Conservation (phyloP, 2,329 filamentous ascomycete genomes). For the Pestalotiopsis sp. region DNA sequence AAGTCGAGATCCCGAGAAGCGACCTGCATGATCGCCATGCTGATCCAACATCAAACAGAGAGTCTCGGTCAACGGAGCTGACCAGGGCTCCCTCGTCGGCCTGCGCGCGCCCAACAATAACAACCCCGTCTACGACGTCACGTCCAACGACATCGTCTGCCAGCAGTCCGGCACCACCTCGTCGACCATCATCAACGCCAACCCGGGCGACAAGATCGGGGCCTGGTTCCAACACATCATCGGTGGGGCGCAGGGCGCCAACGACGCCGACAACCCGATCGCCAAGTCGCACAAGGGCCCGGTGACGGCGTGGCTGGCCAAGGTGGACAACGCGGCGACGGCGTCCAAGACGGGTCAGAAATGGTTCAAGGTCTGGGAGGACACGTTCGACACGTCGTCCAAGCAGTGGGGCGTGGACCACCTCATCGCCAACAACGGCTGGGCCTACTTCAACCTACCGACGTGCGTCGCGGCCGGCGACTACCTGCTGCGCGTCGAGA, state of each 20-base stretch:
- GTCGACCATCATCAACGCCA: constrained; percentile 44
- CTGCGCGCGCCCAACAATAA: constrained; percentile 51
- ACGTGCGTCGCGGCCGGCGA: constrained; percentile 51
- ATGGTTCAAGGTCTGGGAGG: constrained; percentile 58
- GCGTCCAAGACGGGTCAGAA: constrained; percentile 39
- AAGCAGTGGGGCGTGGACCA: constrained; percentile 50
- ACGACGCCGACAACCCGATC: constrained; percentile 48
- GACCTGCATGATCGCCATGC: not conserved
- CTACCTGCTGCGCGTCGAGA: constrained; percentile 56
- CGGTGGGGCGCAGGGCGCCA: constrained; percentile 39
- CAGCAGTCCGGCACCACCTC: constrained; percentile 44
- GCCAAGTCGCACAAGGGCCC: constrained; percentile 56
- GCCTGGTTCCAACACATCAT: constrained; percentile 55
- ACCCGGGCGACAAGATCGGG: constrained; percentile 51
- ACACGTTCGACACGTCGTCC: constrained; percentile 42
- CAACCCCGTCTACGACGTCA: constrained; percentile 52
- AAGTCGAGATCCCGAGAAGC: not conserved
- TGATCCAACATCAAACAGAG: constrained; percentile 26
- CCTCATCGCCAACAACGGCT: constrained; percentile 43
- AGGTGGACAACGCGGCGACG: constrained; percentile 50
- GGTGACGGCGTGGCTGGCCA: constrained; percentile 52
- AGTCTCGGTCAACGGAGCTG: constrained; percentile 47
- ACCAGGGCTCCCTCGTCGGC: constrained; percentile 42
- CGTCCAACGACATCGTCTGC: constrained; percentile 49
- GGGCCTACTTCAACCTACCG: constrained; percentile 50